These are phyloP conservation scores for Phytophthora agathidicida DNA, from an alignment of 352 stramenopile species.

Conservation along the genomic window DNA sequence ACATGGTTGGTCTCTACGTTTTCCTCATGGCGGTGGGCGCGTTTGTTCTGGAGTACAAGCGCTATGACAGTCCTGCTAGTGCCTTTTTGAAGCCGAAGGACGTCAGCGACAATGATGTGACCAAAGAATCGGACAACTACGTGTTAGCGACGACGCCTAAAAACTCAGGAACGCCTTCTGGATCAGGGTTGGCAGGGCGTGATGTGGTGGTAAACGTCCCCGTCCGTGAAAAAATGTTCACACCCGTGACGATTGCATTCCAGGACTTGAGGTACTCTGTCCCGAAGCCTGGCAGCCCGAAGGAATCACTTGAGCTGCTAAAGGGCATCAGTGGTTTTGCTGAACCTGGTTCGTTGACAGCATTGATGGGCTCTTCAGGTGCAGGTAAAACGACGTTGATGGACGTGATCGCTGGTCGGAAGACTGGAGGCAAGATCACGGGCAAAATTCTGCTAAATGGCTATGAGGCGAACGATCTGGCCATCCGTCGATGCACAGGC, in stretches of 20 bases:
- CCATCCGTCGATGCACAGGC: slow-evolving; percentile 46
- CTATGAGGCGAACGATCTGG: slow-evolving; percentile 42
- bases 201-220: slow-evolving; percentile 15
- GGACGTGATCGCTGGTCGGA: slow-evolving; percentile 18
- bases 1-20: slow-evolving; percentile 25
- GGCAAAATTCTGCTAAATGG: slow-evolving; percentile 62
- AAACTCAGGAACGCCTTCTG: slow-evolving; percentile 10
- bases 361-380: slow-evolving; percentile 80
- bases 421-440: slow-evolving; percentile 57
- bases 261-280: slow-evolving; percentile 44
- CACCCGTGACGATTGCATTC: slow-evolving; percentile 38
- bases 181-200: slow-evolving; percentile 1
- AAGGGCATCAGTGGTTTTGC: slow-evolving; percentile 48
- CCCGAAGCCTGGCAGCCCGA: slow-evolving; percentile 30
- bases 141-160: slow-evolving; percentile 18
- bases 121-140: slow-evolving; percentile 13
- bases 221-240: slow-evolving; percentile 20
- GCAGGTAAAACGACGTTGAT: slow-evolving; percentile 30
- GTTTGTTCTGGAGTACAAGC: slow-evolving; percentile 43
- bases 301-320: slow-evolving; percentile 53
- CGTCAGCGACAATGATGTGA: background rate
- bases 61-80: slow-evolving; percentile 32
- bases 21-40: slow-evolving; percentile 29
- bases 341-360: slow-evolving; percentile 71
- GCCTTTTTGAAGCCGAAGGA: slow-evolving; percentile 15